These are phyloP conservation scores for Williopsis jadinii DNA, from an alignment of 1,139 yeast genomes.

Conservation along the genomic window DNA sequence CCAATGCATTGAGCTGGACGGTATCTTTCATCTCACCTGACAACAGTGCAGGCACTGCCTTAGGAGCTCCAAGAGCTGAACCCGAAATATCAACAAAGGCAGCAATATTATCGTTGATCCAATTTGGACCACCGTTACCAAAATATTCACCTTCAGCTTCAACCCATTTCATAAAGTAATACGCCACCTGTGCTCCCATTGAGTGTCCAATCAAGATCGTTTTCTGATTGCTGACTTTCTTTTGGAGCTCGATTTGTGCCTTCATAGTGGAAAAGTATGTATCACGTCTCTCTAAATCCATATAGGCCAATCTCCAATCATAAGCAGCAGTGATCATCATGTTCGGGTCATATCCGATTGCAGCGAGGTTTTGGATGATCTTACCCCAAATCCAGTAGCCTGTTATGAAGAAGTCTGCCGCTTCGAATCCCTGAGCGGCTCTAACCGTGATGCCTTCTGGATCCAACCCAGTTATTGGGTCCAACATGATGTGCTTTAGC, in stretches of 20 bases:
- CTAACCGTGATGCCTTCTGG: constrained; percentile 76
- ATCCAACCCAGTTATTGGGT: constrained; percentile 86
- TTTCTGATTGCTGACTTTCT: constrained; percentile 54
- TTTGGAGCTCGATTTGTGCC: constrained; percentile 55
- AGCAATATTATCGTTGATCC: constrained; percentile 83
- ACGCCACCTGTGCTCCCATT: constrained; percentile 90
- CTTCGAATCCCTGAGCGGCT: constrained; percentile 95
- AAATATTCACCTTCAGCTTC: constrained; percentile 74
- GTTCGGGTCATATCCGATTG: constrained; percentile 87
- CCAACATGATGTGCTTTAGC: constrained; percentile 86
- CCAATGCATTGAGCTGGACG: constrained; percentile 85
- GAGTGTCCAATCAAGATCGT: constrained; percentile 84
- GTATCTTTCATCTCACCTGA: constrained; percentile 99
- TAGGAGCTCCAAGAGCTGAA: constrained; percentile 85
- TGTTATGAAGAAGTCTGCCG: constrained; percentile 92
- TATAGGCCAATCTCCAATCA: constrained; percentile 91
- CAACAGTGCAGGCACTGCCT: constrained; percentile 80
- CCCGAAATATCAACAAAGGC: constrained; percentile 86
- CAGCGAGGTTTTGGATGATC: constrained; percentile 85
- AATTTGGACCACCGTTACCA: constrained; percentile 81
- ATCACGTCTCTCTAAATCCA: constrained; percentile 83
- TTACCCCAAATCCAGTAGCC: constrained; percentile 99
- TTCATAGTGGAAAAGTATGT: constrained; percentile 76
- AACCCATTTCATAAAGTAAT: constrained; percentile 90
- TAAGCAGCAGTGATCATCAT: constrained; percentile 88